Evolutionary conservation across 108 stramenopile genomes (phyloP), one percentile per base, ranked within the genome.

Genomic region (Schizochytrium sp.): DNA sequence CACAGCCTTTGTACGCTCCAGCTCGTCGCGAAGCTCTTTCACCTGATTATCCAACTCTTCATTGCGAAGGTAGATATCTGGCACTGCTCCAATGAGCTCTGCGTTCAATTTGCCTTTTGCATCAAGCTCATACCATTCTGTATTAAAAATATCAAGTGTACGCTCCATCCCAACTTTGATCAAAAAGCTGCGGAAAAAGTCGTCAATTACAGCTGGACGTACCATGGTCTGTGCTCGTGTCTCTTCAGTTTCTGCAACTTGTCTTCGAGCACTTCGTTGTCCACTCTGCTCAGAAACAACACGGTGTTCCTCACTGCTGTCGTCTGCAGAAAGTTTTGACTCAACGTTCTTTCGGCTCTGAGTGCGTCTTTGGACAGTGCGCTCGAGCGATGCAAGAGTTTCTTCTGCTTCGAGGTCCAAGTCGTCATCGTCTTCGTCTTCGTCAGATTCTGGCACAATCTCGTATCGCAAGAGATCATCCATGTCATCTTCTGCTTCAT

Each of bases 91-190:
- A 19, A 91, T 88, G 89, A 91, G 88, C 55, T 93, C 94, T 47
- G 88, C 92, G 38, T 91, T 90, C 17, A 95, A 88, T 88, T 89
- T 87, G 28, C 94, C 94, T 73, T 93, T 94, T 3, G 91, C 61
- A 57, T 93, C 89, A 47, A 94, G 91, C 59, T 94, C 94, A 72
- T 94, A 95, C 94, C 94, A 94, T 90, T 95, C 94, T 19, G 92
- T 93, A 92, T 95, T 95, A 92, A 95, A 95, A 19, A 56, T n/a
- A 41, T 95, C 94, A 41, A 95, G 93, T n/a, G 94, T 93, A 4
- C 93, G 57, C 44, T 92, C 60, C 92, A 95, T 91, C 56, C 93
- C 93, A 17, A 89, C 92, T 64, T 94, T 94, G 88, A 95, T 94
- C 60, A 95, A 46, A 53, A 95, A 95, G 90, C 94, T 94, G 19